Percentiles rank a stretch among this genome's conserved stretches.
Evolutionary conservation across 495 filamentous ascomycete species (phyloP).

Genomic region (Aspergillus taichungensis): DNA sequence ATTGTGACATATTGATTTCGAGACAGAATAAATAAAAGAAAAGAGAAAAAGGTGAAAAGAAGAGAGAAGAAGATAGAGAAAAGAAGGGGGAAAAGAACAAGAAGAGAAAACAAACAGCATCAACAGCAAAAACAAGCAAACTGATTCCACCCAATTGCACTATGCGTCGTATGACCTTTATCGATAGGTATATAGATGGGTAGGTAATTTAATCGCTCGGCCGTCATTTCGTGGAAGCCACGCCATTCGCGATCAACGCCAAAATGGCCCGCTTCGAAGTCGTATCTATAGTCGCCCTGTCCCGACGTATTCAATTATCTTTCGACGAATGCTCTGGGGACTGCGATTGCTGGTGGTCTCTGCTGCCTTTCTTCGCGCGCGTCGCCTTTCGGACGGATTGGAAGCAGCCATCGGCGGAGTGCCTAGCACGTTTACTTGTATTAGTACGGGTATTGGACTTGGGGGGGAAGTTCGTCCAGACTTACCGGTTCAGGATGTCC

Average conservation of each 20-base stretch:
- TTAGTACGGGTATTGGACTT: neutral
- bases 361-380: no score
- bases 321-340: no score
- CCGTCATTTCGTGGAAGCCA: neutral
- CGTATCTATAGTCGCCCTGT: neutral
- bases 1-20: neutral
- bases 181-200: no score
- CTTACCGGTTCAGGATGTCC: slow-evolving; percentile 73
- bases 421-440: slow-evolving; percentile 4
- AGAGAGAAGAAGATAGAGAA: neutral
- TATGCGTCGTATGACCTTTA: neutral
- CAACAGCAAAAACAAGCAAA: neutral
- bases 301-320: no score
- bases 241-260: slow-evolving; percentile 1
- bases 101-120: neutral
- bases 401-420: slow-evolving; percentile 11
- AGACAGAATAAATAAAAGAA: neutral
- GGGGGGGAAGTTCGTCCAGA: neutral
- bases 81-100: neutral
- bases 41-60: neutral
- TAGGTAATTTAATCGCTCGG: no score
- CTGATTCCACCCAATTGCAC: neutral
- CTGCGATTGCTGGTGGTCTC: no score
- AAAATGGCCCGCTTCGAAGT: neutral
- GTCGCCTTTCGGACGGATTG: neutral